Conservation (phyloP, 768 basidiomycete species). For the Hemileccinum impolitum region DNA sequence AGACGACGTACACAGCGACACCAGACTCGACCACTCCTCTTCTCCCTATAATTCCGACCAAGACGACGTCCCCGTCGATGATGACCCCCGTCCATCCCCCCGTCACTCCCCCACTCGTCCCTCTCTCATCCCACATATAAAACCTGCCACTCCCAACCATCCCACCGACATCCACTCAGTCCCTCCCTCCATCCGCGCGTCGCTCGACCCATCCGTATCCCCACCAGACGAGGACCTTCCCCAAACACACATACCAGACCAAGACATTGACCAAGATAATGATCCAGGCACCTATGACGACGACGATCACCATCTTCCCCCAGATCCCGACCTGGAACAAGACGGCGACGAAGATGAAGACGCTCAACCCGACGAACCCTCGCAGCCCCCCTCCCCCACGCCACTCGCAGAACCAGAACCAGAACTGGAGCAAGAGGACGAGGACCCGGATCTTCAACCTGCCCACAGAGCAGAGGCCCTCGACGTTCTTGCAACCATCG, state of each 20-base stretch:
- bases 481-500: constrained; percentile 83
- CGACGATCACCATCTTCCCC: constrained; percentile 19
- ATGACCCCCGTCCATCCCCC: constrained; percentile 24
- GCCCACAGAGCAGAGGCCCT: constrained; percentile 85
- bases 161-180: constrained; percentile 17
- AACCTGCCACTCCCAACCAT: constrained; percentile 12
- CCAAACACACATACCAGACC: constrained; percentile 21
- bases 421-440: constrained; percentile 30
- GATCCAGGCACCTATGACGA: constrained; percentile 21
- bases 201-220: constrained; percentile 19
- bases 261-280: constrained; percentile 20
- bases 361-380: constrained; percentile 23
- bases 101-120: constrained; percentile 23
- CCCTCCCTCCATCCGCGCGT: constrained; percentile 18
- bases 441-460: constrained; percentile 72
- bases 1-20: constrained; percentile 9
- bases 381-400: constrained; percentile 24
- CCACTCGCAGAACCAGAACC: constrained; percentile 25
- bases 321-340: constrained; percentile 5
- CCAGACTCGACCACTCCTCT: constrained; percentile 2
- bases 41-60: constrained; percentile 9
- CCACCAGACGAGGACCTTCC: constrained; percentile 15
- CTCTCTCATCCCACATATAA: constrained; percentile 11
- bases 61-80: constrained; percentile 30
- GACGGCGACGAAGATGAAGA: constrained; percentile 33